Base-by-base conservation (phyloP, 192 early-diverging fungal species). In the Mortierella claussenii region DNA sequence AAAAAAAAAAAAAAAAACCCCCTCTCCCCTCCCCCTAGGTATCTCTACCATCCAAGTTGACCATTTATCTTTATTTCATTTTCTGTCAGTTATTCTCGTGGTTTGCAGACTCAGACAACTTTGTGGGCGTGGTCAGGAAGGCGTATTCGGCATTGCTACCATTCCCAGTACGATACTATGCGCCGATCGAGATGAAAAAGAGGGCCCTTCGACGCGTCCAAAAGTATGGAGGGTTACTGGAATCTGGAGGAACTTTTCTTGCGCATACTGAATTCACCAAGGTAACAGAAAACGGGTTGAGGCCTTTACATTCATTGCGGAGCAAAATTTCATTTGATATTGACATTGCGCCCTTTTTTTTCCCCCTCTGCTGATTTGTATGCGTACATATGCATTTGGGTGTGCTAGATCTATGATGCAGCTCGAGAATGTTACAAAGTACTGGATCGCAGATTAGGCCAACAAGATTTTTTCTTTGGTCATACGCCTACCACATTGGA, bases 31-130 rank as follows among this genome's bases (percentile, higher is more conserved):
- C 26, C 27, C 17, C 8, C 12, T 23, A 13, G 15, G 15, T 20
- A 24, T 24, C n/a, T 13, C 1, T 15, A 15, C 9, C 5, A 26
- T 26, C 1, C 13, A 24, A 12, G 47, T 8, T 49, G 6, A 12
- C 27, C 1, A 24, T 17, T 26, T 13, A 12, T 8, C 9, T 49
- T 8, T 26, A 20, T 55, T 11, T 32, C 36, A 6, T 50, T 32
- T 21, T 34, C n/a, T 55, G 11, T 37, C 52, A 80, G 83, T 78
- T 97, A 26, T 95, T 90, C 60, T 91, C 85, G 31, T 94, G 91
- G 90, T 97, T 90, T 57, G 66, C 92, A 12, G 95, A 95, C 46
- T 69, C 84, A 9, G 88, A 91, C 31, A 96, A 97, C 75, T 94
- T 89, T 83, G 71, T 80, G 18, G 84, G 90, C 17, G 78, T 76